Evolutionary conservation across 2,329 filamentous ascomycete species (phyloP).

Genomic region (Penicillium sp.): DNA sequence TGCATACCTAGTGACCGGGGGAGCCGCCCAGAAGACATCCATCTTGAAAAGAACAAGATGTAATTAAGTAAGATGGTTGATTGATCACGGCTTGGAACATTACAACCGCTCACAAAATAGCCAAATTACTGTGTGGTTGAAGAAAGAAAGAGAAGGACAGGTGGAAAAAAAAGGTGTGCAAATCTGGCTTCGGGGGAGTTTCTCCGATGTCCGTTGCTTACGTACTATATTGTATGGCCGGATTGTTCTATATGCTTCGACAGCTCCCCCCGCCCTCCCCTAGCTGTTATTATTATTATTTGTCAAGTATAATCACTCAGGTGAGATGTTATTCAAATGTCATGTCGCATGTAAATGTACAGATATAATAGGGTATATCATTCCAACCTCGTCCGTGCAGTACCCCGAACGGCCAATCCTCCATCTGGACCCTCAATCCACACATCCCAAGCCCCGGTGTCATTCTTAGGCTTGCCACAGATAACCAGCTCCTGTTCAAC

Average conservation of each 20-base stretch:
- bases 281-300: neutral
- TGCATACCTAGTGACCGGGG: slow-evolving; percentile 63
- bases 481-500: slow-evolving; percentile 68
- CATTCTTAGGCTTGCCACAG: slow-evolving; percentile 57
- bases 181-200: slow-evolving; percentile 12
- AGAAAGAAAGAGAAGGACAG: slow-evolving; percentile 13
- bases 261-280: neutral
- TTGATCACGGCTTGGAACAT: slow-evolving; percentile 10
- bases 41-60: slow-evolving; percentile 32
- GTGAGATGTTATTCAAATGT: neutral
- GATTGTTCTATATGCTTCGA: neutral
- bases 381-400: slow-evolving; percentile 24
- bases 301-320: neutral
- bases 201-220: slow-evolving; percentile 15
- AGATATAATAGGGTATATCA: neutral
- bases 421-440: slow-evolving; percentile 64
- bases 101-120: slow-evolving; percentile 6
- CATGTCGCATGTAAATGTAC: neutral
- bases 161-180: slow-evolving; percentile 21
- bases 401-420: slow-evolving; percentile 63
- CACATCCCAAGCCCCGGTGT: slow-evolving; percentile 53
- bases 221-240: neutral
- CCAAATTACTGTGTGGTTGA: slow-evolving; percentile 4
- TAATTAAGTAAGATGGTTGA: slow-evolving; percentile 10
- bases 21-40: slow-evolving; percentile 64